Conservation (phyloP, 177 flowering plant genomes). For the Vitis hybrid region DNA sequence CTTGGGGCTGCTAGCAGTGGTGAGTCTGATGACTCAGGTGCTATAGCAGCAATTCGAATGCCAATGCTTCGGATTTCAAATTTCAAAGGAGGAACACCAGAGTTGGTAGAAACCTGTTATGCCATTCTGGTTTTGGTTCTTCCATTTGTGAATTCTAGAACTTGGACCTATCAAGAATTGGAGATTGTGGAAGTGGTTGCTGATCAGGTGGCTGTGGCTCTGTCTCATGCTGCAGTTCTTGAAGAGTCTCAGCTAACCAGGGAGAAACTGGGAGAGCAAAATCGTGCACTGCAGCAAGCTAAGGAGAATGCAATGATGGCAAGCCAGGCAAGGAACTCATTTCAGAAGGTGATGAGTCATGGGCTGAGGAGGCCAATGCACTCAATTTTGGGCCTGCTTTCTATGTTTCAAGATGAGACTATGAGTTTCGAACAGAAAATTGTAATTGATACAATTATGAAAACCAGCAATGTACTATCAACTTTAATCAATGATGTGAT, state of each 20-base stretch:
- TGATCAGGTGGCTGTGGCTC: conserved; percentile 72
- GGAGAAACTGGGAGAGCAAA: conserved; percentile 42
- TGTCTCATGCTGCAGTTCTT: conserved; percentile 62
- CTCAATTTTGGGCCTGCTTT: conserved; percentile 49
- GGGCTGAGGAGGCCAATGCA: conserved; percentile 68
- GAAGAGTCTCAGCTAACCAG: conserved; percentile 57
- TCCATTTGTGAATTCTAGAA: conserved; percentile 11
- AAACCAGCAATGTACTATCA: conserved; percentile 42
- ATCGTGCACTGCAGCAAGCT: conserved; percentile 43
- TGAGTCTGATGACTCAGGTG: conserved; percentile 49
- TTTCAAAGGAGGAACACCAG: conserved; percentile 94
- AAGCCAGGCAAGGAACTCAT: conserved; percentile 47
- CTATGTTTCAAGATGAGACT: conserved; percentile 42
- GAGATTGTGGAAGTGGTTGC: conserved; percentile 65
- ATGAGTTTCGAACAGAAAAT: conserved; percentile 29
- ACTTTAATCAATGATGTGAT: conserved; percentile 50
- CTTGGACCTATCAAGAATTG: conserved; percentile 18
- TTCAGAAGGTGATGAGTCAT: conserved; percentile 62
- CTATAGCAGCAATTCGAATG: conserved; percentile 88
- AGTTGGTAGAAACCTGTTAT: conserved; percentile 61
- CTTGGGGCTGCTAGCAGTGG: conserved; percentile 67
- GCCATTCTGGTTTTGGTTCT: conserved; percentile 85
- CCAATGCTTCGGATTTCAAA: conserved; percentile 84
- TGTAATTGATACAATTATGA: conserved; percentile 46
- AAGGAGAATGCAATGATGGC: conserved; percentile 52